phyloP scores from a whole-genome alignment of 306 rosid species.

The Mimosa bimucronata region DNA sequence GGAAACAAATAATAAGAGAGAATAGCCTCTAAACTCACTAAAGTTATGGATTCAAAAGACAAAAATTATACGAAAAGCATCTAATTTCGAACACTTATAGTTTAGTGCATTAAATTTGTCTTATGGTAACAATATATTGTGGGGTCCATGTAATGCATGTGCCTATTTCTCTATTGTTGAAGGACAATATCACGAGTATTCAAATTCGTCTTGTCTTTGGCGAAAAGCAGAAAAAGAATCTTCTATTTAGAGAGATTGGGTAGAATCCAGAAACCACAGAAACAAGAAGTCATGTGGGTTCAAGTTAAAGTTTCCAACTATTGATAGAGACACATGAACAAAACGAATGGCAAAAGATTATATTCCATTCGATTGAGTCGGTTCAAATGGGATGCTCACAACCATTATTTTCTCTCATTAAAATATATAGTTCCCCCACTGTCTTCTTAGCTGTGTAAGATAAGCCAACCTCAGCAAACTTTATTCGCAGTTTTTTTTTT shows the following conservation, averaged over 20 bases:
- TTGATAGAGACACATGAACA: neutral
- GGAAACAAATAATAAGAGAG: too few species aligned
- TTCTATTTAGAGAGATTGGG: neutral
- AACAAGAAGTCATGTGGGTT: neutral
- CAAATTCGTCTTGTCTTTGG: neutral
- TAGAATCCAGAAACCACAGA: neutral
- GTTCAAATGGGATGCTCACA: neutral
- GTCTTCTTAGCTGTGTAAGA: neutral
- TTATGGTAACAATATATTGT: neutral
- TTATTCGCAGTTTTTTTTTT: neutral
- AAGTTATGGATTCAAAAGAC: too few species aligned
- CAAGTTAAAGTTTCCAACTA: neutral
- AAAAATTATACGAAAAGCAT: too few species aligned
- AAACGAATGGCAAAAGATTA: neutral
- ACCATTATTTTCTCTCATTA: neutral
- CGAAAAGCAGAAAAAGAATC: neutral
- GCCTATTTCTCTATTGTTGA: neutral
- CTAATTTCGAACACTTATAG: too few species aligned
- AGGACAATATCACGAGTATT: too few species aligned
- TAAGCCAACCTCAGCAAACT: neutral
- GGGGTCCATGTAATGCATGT: neutral
- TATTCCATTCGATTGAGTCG: neutral
- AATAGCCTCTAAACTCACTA: too few species aligned
- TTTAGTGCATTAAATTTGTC: too few species aligned
- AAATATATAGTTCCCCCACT: neutral